Base-by-base conservation (phyloP, 2,329 filamentous ascomycete species). In the Neonectria magnoliae region DNA sequence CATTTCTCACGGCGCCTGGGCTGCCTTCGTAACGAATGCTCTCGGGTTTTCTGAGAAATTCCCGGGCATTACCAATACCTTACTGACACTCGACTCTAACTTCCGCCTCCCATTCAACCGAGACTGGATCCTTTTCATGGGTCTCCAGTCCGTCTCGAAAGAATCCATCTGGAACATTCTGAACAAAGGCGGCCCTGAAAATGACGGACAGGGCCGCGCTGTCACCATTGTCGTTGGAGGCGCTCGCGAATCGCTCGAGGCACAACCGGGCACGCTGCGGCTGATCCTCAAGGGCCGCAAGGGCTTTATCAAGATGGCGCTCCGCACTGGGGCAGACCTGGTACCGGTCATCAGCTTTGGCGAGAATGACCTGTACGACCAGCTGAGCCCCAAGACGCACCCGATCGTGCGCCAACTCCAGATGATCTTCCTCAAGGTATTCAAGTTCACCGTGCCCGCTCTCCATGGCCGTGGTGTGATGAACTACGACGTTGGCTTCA, bases 181-280 rank as follows among this genome's bases (percentile, higher is more conserved):
- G 16, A 92, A 88, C 42, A 92, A 88, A 71, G 94, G 94, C 18
- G 94, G 94, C 0, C 79, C 83, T 5, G 91, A 97, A 67, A 83
- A 84, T 63, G 91, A 95, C 75, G 95, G 94, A 27, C 95, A 94
- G 90, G 94, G 96, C 16, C 91, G 94, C n/a, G 94, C 93, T 53
- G 97, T 98, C 62, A 98, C 96, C 2, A 97, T 99, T 71, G 96
- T 98, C 18, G 86, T 98, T 47, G 96, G 96, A 54, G 96, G 96
- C 9, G 96, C 96, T 4, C 88, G 93, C 16, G 96, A 99, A 80
- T 96, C 93, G 2, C 89, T 99, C 3, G 93, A 97, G 76, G 93
- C 95, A 1, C 89, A 91, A 65, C 96, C 96, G 0, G 88, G 92
- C 55, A 88, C 86, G 14, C 80, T 98, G 61, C 89, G 90, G 5